phyloP scores from a whole-genome alignment of 805 yeast genomes.

The Yueomyces sinensis region DNA sequence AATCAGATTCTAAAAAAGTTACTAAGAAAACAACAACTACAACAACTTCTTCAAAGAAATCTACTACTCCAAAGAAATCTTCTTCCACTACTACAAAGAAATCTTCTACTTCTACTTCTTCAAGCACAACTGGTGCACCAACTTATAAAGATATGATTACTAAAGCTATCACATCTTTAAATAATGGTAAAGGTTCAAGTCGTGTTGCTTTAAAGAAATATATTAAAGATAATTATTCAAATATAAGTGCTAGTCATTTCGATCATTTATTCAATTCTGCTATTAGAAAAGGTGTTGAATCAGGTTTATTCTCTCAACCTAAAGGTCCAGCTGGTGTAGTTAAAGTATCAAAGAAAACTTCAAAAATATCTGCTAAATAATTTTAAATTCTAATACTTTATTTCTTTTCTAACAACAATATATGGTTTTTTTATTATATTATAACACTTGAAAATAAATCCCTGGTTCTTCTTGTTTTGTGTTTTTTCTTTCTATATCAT shows the following conservation, averaged over 20 bases:
- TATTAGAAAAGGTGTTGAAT: slow-evolving; percentile 63
- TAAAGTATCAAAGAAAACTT: slow-evolving; percentile 6
- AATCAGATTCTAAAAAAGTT: slow-evolving; percentile 1
- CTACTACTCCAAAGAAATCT: not conserved
- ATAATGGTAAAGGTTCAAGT: slow-evolving; percentile 72
- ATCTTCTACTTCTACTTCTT: not conserved
- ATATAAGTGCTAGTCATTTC: slow-evolving; percentile 45
- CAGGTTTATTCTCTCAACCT: slow-evolving; percentile 71
- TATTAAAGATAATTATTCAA: slow-evolving; percentile 38
- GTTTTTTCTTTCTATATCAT: too few relatives aligned
- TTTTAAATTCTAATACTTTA: too few relatives aligned
- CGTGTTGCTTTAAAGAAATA: slow-evolving; percentile 83
- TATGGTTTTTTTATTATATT: too few relatives aligned
- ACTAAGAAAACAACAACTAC: not conserved
- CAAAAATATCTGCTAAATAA: not conserved
- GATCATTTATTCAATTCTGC: slow-evolving; percentile 59
- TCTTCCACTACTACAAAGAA: not conserved
- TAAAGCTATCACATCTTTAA: slow-evolving; percentile 55
- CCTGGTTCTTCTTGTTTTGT: too few relatives aligned
- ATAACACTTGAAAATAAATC: too few relatives aligned
- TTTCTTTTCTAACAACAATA: too few relatives aligned
- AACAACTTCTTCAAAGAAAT: slow-evolving; percentile 1
- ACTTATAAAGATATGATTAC: slow-evolving; percentile 24
- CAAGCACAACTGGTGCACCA: slow-evolving; percentile 3
- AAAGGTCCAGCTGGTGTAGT: slow-evolving; percentile 50